Conservation (phyloP, 306 rosid species). For the Amphicarpaea edgeworthii region DNA sequence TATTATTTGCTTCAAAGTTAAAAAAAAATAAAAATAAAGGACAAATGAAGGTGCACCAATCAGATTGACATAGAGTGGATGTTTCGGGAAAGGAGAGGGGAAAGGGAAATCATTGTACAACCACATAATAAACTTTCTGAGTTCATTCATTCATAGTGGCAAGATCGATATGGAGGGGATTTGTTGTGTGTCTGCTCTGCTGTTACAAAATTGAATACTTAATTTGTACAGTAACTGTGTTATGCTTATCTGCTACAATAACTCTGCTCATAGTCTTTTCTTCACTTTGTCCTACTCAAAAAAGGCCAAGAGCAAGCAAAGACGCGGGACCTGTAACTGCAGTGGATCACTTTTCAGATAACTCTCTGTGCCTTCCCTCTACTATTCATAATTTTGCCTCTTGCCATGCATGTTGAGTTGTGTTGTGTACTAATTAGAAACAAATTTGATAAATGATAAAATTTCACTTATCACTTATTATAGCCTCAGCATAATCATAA, state of each 20-base stretch:
- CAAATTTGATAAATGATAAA: not conserved
- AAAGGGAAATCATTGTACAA: slow-evolving; percentile 29
- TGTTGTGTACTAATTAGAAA: not conserved
- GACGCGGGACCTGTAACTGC: slow-evolving; percentile 23
- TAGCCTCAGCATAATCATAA: too few relatives aligned
- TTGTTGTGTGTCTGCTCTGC: slow-evolving; percentile 38
- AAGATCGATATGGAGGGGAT: slow-evolving; percentile 45
- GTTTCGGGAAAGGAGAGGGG: slow-evolving; percentile 28
- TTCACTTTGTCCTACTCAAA: slow-evolving; percentile 51
- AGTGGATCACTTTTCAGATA: slow-evolving; percentile 9
- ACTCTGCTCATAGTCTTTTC: slow-evolving; percentile 47
- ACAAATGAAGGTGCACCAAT: slow-evolving; percentile 7
- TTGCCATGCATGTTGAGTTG: slow-evolving; percentile 27
- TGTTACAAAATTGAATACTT: slow-evolving; percentile 36
- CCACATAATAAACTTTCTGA: slow-evolving; percentile 5
- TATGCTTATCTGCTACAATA: slow-evolving; percentile 31
- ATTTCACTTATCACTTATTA: not conserved
- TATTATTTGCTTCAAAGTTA: not conserved
- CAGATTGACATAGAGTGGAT: not conserved
- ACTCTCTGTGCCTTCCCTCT: not conserved
- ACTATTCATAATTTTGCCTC: slow-evolving; percentile 11
- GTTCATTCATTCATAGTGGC: slow-evolving; percentile 29
- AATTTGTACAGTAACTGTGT: slow-evolving; percentile 34
- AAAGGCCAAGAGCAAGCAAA: slow-evolving; percentile 38
- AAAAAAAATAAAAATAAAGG: slow-evolving; percentile 21